These are phyloP conservation scores for Sanguinoderma infundibulare DNA, from an alignment of 1,284 basidiomycete genomes.

Conservation along the genomic window DNA sequence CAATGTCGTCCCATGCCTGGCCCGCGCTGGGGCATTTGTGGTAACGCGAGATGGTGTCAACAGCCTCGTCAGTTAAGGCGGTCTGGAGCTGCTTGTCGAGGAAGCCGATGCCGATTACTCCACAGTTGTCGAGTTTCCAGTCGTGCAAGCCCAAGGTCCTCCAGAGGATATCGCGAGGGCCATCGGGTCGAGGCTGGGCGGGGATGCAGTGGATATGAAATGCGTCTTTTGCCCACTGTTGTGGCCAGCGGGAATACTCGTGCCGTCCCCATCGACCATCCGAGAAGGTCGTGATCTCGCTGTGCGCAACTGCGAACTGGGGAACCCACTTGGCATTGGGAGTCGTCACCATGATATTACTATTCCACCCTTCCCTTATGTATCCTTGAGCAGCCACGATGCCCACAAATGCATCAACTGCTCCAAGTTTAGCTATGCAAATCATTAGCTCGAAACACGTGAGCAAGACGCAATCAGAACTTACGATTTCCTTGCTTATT, in stretches of 20 bases:
- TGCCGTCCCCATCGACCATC: slow-evolving; percentile 1
- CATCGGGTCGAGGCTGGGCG: neutral
- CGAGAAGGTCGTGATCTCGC: slow-evolving; percentile 2
- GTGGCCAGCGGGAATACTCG: slow-evolving; percentile 2
- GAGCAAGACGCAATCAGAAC: no score
- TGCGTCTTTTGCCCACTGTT: neutral
- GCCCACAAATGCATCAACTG: no score
- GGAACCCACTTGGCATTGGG: neutral
- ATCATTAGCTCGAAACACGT: no score
- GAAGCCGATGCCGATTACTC: neutral
- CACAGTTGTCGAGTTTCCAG: neutral
- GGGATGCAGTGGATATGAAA: slow-evolving; percentile 2
- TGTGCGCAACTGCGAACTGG: neutral
- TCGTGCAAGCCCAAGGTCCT: neutral
- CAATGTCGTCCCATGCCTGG: neutral
- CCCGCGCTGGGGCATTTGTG: neutral
- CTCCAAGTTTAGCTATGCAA: no score
- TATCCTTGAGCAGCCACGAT: neutral
- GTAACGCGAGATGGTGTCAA: neutral
- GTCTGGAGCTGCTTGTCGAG: neutral
- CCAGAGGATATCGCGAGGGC: neutral
- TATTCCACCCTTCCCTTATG: neutral
- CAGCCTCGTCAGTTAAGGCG: neutral
- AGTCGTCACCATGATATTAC: neutral
- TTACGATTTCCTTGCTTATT: no score